A percentile compares a stretch with the other conserved stretches of the same genome.
phyloP scores from a whole-genome alignment of 148 eudicot species.

The Amaranthus cruentus region DNA sequence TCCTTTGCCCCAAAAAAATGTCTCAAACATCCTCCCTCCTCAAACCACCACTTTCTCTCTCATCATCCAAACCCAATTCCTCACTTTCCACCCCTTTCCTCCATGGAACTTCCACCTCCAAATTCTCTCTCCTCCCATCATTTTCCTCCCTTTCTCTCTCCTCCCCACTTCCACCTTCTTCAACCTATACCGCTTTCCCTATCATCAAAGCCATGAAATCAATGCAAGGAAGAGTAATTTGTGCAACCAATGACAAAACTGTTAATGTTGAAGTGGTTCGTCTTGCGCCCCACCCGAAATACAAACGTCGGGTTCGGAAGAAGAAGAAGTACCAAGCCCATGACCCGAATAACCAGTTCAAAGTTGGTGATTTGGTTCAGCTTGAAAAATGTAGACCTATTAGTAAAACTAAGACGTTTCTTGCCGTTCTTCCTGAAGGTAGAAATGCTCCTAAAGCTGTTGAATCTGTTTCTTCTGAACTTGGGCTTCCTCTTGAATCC shows the following conservation, averaged over 20 bases:
- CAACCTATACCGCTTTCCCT: slow-evolving; percentile 24
- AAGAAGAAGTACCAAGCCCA: slow-evolving; percentile 89
- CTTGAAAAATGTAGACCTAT: slow-evolving; percentile 68
- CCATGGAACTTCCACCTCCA: too few relatives aligned
- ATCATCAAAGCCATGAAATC: slow-evolving; percentile 54
- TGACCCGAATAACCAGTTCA: slow-evolving; percentile 65
- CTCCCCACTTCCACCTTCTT: slow-evolving; percentile 14
- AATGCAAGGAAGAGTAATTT: slow-evolving; percentile 57
- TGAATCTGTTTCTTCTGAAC: slow-evolving; percentile 16
- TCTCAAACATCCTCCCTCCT: slow-evolving; percentile 27
- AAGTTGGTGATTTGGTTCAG: slow-evolving; percentile 68
- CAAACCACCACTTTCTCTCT: slow-evolving; percentile 18
- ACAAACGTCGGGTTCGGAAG: slow-evolving; percentile 63
- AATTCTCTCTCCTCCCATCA: slow-evolving; percentile 40
- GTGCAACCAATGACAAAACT: slow-evolving; percentile 70
- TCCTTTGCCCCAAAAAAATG: slow-evolving; percentile 23
- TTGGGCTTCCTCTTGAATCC: slow-evolving; percentile 56
- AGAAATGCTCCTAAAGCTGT: slow-evolving; percentile 2
- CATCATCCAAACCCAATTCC: slow-evolving; percentile 34
- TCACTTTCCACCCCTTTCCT: too few relatives aligned
- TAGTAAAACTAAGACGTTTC: slow-evolving; percentile 65
- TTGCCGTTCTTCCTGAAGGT: slow-evolving; percentile 44
- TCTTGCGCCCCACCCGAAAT: slow-evolving; percentile 71
- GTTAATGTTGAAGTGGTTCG: slow-evolving; percentile 68
- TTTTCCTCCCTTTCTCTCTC: slow-evolving; percentile 40